Conservation (phyloP, 2,329 filamentous ascomycete species). For the Cladobotryum mycophilum region DNA sequence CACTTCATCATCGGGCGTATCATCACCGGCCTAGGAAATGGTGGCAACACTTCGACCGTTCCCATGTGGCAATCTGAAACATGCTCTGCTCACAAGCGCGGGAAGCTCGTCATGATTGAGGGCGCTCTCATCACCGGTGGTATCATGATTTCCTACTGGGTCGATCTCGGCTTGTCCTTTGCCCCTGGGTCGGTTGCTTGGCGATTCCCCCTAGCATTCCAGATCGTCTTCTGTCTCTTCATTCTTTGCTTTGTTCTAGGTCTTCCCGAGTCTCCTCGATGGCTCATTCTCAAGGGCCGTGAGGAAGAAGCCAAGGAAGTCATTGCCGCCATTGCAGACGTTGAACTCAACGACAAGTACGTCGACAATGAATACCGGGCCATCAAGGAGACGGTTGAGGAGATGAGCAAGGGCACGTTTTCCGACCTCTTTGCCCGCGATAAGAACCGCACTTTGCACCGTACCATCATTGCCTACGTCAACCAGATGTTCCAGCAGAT, state of each 20-base stretch:
- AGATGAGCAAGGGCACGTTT: slow-evolving; percentile 57
- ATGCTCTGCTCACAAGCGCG: slow-evolving; percentile 49
- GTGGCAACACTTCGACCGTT: slow-evolving; percentile 49
- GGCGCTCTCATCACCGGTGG: slow-evolving; percentile 52
- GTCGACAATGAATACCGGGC: slow-evolving; percentile 53
- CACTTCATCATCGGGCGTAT: slow-evolving; percentile 55
- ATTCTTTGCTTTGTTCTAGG: slow-evolving; percentile 47
- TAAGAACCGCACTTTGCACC: slow-evolving; percentile 50
- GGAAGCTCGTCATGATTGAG: slow-evolving; percentile 57
- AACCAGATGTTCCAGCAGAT: slow-evolving; percentile 63
- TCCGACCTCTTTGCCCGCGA: slow-evolving; percentile 51
- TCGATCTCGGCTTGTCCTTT: slow-evolving; percentile 53
- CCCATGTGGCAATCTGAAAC: slow-evolving; percentile 58
- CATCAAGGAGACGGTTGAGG: slow-evolving; percentile 62
- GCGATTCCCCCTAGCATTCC: slow-evolving; percentile 54
- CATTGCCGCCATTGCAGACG: slow-evolving; percentile 47
- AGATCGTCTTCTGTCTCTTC: slow-evolving; percentile 52
- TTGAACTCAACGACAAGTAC: slow-evolving; percentile 49
- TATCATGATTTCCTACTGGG: slow-evolving; percentile 54
- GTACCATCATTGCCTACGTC: slow-evolving; percentile 54
- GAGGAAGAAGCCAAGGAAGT: slow-evolving; percentile 42
- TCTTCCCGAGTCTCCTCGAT: slow-evolving; percentile 49
- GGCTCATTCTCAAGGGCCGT: slow-evolving; percentile 39
- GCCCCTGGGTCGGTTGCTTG: slow-evolving; percentile 36
- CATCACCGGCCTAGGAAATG: slow-evolving; percentile 53